Evolutionary conservation across 345 rosid species (phyloP).

Genomic region (Eutrema japonicum): DNA sequence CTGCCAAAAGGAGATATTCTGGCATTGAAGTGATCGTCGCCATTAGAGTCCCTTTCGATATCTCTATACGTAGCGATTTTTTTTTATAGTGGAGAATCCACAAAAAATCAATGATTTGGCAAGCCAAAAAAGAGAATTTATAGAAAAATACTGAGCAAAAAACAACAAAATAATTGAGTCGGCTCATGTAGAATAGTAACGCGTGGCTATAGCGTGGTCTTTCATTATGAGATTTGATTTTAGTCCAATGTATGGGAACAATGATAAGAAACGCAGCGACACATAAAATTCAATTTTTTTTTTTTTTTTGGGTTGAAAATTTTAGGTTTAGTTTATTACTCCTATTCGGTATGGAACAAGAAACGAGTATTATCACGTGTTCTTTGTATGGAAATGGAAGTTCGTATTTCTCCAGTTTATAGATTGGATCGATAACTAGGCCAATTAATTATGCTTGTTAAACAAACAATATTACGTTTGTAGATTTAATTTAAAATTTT

Average conservation of each 20-base stretch:
- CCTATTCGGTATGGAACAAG: constrained; percentile 6
- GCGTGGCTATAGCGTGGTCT: not conserved
- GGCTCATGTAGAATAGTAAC: constrained; percentile 24
- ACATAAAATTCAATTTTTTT: too few relatives aligned
- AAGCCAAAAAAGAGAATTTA: constrained; percentile 5
- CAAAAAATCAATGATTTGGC: constrained; percentile 16
- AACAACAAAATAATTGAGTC: constrained; percentile 11
- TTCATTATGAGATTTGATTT: not conserved
- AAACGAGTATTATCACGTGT: constrained; percentile 32
- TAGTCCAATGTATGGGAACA: constrained; percentile 5
- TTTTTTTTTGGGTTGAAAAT: too few relatives aligned
- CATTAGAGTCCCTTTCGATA: constrained; percentile 43
- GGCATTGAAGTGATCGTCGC: constrained; percentile 20
- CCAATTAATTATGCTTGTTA: not conserved
- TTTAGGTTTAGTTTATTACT: not conserved
- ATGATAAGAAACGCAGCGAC: not conserved
- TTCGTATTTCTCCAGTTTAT: constrained; percentile 6
- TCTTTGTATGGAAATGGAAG: not conserved
- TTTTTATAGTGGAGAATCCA: constrained; percentile 29
- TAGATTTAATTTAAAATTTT: not conserved
- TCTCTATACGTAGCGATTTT: constrained; percentile 13
- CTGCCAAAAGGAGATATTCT: constrained; percentile 30
- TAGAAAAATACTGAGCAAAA: constrained; percentile 3
- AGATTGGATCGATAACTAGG: constrained; percentile 12
- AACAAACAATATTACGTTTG: not conserved